A percentile compares a stretch with the other conserved stretches of the same genome.
Evolutionary conservation across 768 basidiomycete species (phyloP).

Genomic region (Pleurotus citrinopileatus): DNA sequence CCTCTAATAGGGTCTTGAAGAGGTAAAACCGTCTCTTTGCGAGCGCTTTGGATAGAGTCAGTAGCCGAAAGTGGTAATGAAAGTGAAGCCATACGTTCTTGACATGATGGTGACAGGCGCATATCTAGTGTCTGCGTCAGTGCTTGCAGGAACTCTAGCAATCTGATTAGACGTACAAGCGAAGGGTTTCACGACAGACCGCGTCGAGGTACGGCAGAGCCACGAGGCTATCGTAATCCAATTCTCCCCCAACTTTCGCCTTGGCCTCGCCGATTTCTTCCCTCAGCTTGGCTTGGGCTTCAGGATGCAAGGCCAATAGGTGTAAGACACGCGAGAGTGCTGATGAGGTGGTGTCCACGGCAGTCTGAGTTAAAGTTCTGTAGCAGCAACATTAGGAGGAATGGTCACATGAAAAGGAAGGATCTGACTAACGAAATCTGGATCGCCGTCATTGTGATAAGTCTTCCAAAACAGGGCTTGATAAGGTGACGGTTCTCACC

Average conservation of each 20-base stretch:
- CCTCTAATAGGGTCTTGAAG: slow-evolving; percentile 29
- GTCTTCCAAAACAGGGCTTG: not conserved
- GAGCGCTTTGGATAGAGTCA: slow-evolving; percentile 18
- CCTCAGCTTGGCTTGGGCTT: slow-evolving; percentile 35
- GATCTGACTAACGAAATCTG: not conserved
- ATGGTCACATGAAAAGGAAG: too few species aligned
- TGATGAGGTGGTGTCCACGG: slow-evolving; percentile 39
- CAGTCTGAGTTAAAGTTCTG: slow-evolving; percentile 38
- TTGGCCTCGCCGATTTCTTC: slow-evolving; percentile 29
- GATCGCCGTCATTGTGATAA: not conserved
- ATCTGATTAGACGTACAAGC: slow-evolving; percentile 24
- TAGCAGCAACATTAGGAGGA: too few species aligned
- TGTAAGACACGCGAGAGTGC: slow-evolving; percentile 31
- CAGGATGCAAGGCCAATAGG: slow-evolving; percentile 29
- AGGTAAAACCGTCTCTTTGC: slow-evolving; percentile 29
- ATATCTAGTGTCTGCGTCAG: slow-evolving; percentile 13
- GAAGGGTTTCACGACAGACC: slow-evolving; percentile 35
- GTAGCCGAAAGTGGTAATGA: not conserved
- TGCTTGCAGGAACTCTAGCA: not conserved
- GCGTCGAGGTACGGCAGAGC: slow-evolving; percentile 37
- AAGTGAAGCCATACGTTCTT: slow-evolving; percentile 21
- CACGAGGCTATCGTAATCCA: slow-evolving; percentile 35
- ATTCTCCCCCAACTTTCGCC: slow-evolving; percentile 17
- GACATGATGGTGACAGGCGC: slow-evolving; percentile 21
- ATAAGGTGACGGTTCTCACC: slow-evolving; percentile 23